Percentiles rank a stretch among this genome's conserved stretches.
These are phyloP conservation scores for Phytophthora fragariaefolia DNA, from an alignment of 352 stramenopile species.

Conservation along the genomic window DNA sequence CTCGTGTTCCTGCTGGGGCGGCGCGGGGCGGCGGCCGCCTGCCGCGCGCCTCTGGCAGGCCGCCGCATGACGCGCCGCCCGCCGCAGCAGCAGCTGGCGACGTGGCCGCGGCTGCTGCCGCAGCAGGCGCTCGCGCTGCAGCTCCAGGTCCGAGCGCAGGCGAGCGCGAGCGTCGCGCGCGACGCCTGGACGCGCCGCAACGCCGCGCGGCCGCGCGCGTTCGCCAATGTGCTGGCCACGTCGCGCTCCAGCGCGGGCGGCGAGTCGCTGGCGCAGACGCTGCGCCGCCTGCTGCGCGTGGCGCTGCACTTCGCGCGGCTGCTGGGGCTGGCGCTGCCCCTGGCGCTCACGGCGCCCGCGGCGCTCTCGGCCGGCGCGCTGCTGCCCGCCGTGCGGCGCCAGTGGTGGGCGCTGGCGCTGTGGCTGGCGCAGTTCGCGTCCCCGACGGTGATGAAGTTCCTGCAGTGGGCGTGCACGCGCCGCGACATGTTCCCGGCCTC, in stretches of 20 bases:
- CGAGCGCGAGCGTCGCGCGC: slow-evolving; percentile 17
- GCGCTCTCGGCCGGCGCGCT: slow-evolving; percentile 27
- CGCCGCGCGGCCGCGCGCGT: slow-evolving; percentile 27
- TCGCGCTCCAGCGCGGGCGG: slow-evolving; percentile 15
- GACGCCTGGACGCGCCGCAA: slow-evolving; percentile 31
- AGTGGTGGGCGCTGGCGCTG: slow-evolving; percentile 74
- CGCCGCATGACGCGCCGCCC: neutral
- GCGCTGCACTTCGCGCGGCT: slow-evolving; percentile 67
- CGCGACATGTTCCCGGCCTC: slow-evolving; percentile 93
- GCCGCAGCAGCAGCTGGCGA: slow-evolving; percentile 15
- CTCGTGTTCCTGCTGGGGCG: slow-evolving; percentile 18
- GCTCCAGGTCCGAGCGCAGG: slow-evolving; percentile 5
- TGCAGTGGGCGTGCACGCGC: slow-evolving; percentile 95
- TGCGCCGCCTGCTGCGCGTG: slow-evolving; percentile 58
- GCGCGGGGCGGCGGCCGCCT: slow-evolving; percentile 8
- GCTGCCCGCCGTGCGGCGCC: slow-evolving; percentile 39
- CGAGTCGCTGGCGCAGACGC: slow-evolving; percentile 34
- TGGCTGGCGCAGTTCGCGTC: slow-evolving; percentile 75
- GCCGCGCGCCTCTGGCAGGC: slow-evolving; percentile 1
- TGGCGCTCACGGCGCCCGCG: slow-evolving; percentile 55
- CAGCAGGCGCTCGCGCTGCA: slow-evolving; percentile 33
- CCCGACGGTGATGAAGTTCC: slow-evolving; percentile 95
- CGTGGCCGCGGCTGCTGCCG: slow-evolving; percentile 27
- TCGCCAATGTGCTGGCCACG: slow-evolving; percentile 37
- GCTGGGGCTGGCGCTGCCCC: slow-evolving; percentile 55